phyloP scores from a whole-genome alignment of 345 rosid species.

The Noccaea bulbosa region DNA sequence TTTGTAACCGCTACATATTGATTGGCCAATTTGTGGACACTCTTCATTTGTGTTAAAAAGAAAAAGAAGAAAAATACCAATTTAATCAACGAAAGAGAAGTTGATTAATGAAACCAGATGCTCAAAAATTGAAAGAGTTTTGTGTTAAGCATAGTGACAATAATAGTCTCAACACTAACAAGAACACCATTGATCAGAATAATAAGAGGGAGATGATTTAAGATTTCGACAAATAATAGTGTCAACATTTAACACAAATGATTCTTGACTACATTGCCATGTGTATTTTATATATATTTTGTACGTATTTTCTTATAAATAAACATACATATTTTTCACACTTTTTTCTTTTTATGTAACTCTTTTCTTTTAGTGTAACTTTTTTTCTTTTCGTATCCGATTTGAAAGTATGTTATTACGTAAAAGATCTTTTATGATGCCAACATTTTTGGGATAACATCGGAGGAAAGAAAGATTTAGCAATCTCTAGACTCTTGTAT shows the following conservation, averaged over 20 bases:
- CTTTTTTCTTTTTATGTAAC: too few species aligned
- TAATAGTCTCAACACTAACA: neutral
- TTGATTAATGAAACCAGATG: neutral
- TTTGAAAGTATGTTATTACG: neutral
- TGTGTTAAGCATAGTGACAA: neutral
- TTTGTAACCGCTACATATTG: too few species aligned
- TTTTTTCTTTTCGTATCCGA: too few species aligned
- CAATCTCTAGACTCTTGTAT: neutral
- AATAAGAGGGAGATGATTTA: too few species aligned
- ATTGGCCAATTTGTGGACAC: too few species aligned
- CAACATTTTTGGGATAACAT: slow-evolving; percentile 7
- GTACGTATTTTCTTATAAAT: too few species aligned
- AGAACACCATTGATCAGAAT: neutral
- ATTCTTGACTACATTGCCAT: too few species aligned
- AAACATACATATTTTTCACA: too few species aligned
- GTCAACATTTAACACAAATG: too few species aligned
- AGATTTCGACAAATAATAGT: too few species aligned
- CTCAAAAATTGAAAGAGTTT: neutral
- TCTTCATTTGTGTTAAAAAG: neutral
- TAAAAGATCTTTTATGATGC: neutral
- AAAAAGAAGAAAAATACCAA: neutral
- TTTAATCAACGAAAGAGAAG: neutral
- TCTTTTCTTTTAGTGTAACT: too few species aligned
- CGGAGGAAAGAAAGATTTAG: neutral
- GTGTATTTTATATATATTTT: too few species aligned